These are phyloP conservation scores for Podaxis rugospora DNA, from an alignment of 768 basidiomycete species.

Conservation along the genomic window DNA sequence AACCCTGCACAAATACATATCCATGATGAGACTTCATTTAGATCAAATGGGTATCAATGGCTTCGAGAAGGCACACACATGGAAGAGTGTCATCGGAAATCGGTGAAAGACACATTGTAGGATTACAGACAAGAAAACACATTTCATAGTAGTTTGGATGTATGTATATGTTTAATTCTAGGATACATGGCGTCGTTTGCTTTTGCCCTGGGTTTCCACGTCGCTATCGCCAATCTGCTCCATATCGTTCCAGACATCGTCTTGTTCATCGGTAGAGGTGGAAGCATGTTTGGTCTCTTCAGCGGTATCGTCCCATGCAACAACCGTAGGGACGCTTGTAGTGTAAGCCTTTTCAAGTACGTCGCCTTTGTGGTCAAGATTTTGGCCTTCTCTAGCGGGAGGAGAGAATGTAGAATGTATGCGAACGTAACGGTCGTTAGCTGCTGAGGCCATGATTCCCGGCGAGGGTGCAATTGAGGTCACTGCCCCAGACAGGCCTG, in stretches of 20 bases:
- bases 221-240: constrained; percentile 34
- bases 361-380: constrained; percentile 52
- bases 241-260: constrained; percentile 69
- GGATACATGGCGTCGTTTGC: constrained; percentile 11
- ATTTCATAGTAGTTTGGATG: not conserved
- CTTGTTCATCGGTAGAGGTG: constrained; percentile 50
- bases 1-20: not conserved
- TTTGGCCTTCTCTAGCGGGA: constrained; percentile 40
- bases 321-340: constrained; percentile 56
- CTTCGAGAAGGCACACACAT: constrained; percentile 84
- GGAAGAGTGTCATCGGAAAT: constrained; percentile 79
- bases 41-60: constrained; percentile 78
- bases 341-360: constrained; percentile 62
- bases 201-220: constrained; percentile 7
- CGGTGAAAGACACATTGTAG: constrained; percentile 16
- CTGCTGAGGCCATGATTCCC: constrained; percentile 50
- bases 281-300: constrained; percentile 19
- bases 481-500: constrained; percentile 71
- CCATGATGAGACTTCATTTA: constrained; percentile 23
- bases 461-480: constrained; percentile 58
- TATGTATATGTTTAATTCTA: not conserved
- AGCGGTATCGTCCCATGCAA: constrained; percentile 52
- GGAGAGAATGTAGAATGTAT: constrained; percentile 60
- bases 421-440: constrained; percentile 67
- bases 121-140: not conserved